Evolutionary conservation across 768 basidiomycete genomes (phyloP).

Genomic region (Candolleomyces eurysporus): DNA sequence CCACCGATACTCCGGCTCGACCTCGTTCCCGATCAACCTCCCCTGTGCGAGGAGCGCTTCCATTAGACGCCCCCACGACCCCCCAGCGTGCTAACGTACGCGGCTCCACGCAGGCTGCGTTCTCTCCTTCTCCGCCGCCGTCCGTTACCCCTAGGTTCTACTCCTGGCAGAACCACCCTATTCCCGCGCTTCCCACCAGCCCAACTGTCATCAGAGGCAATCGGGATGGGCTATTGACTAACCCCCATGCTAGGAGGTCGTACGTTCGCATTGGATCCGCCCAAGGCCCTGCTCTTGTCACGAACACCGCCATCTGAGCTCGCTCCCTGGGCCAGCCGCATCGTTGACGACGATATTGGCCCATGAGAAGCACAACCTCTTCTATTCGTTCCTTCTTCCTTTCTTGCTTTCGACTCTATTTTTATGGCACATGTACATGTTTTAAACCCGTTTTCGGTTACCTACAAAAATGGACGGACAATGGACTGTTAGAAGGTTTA

Average conservation of each 20-base stretch:
- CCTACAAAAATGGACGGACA: neutral
- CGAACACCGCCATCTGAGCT: constrained; percentile 16
- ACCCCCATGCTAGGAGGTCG: constrained; percentile 57
- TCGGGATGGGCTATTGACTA: constrained; percentile 50
- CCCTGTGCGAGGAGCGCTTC: neutral
- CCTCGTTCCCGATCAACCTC: neutral
- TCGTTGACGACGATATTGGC: no score
- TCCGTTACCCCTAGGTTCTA: constrained; percentile 56
- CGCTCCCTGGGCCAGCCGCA: constrained; percentile 3
- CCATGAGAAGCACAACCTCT: no score
- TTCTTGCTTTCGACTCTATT: constrained; percentile 6
- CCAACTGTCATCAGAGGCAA: constrained; percentile 31
- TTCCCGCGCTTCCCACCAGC: constrained; percentile 28
- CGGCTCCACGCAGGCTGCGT: constrained; percentile 21
- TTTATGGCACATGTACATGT: neutral
- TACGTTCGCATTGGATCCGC: constrained; percentile 49
- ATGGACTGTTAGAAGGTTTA: neutral
- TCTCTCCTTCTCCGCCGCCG: constrained; percentile 16
- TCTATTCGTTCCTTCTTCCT: neutral
- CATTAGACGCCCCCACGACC: constrained; percentile 20
- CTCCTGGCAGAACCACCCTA: constrained; percentile 42
- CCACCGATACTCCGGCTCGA: neutral
- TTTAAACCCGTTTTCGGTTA: no score
- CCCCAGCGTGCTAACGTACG: constrained; percentile 6
- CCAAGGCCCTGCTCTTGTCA: constrained; percentile 39